Percentiles rank a stretch among this genome's conserved stretches.
phyloP scores from a whole-genome alignment of 2,329 filamentous ascomycete species.

The Ascochyta clinopodiicola region DNA sequence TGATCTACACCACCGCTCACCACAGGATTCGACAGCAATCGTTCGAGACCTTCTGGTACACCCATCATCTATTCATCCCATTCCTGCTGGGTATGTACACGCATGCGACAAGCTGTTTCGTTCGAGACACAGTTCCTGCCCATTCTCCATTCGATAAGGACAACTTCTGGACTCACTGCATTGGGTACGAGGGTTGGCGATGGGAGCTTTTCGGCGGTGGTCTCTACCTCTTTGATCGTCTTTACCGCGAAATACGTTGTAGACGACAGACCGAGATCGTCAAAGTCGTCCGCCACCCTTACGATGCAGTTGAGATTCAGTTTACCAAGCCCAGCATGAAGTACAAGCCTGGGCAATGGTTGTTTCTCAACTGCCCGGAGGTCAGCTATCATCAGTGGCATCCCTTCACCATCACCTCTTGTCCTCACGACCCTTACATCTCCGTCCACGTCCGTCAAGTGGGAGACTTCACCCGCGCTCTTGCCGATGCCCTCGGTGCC shows the following conservation, averaged over 20 bases:
- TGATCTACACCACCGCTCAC: conserved; percentile 97
- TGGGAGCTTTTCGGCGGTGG: conserved; percentile 91
- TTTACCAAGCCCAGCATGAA: conserved; percentile 96
- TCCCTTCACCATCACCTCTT: conserved; percentile 98
- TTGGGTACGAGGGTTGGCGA: conserved; percentile 95
- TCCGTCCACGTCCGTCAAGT: conserved; percentile 96
- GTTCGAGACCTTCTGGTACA: conserved; percentile 99
- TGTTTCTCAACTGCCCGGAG: conserved; percentile 91
- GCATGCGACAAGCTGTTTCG: conserved; percentile 94
- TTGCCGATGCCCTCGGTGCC: conserved; percentile 95
- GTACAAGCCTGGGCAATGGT: conserved; percentile 98
- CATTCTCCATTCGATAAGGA: conserved; percentile 85
- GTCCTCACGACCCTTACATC: conserved; percentile 92
- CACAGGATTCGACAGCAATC: conserved; percentile 93
- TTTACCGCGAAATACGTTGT: conserved; percentile 89
- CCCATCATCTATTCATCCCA: conserved; percentile 96
- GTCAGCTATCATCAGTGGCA: conserved; percentile 95
- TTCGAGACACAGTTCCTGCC: conserved; percentile 75
- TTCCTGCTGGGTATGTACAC: conserved; percentile 95
- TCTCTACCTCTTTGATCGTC: conserved; percentile 83
- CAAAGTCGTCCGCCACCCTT: conserved; percentile 93
- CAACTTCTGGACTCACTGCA: conserved; percentile 87
- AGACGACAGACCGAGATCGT: conserved; percentile 86
- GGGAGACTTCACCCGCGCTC: conserved; percentile 90
- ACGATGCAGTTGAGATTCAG: conserved; percentile 96